These are phyloP conservation scores for Aspergillus alliaceus DNA, from an alignment of 2,329 filamentous ascomycete species.

Conservation along the genomic window DNA sequence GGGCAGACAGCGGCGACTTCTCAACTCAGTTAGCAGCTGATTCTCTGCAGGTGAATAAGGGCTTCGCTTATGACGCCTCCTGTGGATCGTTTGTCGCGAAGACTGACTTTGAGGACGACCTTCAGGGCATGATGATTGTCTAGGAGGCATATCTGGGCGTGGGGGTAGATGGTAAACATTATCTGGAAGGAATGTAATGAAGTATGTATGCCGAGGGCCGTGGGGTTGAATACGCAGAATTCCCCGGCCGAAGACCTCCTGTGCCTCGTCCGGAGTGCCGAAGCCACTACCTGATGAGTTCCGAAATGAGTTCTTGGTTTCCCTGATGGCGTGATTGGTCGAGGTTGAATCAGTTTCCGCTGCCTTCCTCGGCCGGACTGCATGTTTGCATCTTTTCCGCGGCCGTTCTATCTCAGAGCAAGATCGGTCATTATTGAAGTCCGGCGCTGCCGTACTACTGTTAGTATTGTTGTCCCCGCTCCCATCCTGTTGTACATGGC, in stretches of 20 bases:
- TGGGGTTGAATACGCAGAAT: neutral
- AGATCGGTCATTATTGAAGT: too few species aligned
- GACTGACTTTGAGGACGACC: neutral
- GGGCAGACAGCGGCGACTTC: neutral
- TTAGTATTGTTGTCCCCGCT: too few species aligned
- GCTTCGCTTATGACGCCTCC: neutral
- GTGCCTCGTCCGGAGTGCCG: neutral
- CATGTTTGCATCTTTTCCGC: too few species aligned
- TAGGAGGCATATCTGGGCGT: neutral
- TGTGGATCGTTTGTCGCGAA: neutral
- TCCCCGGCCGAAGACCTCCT: neutral
- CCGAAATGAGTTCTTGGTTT: too few species aligned
- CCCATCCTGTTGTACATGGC: too few species aligned
- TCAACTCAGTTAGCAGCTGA: neutral
- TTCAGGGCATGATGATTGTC: neutral
- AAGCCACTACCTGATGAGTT: too few species aligned
- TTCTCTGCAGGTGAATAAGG: neutral
- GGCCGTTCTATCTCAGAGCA: too few species aligned
- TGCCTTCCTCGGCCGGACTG: too few species aligned
- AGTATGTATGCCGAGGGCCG: neutral
- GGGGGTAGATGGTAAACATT: neutral
- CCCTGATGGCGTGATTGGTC: neutral
- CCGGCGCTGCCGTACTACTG: too few species aligned
- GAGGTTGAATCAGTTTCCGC: too few species aligned
- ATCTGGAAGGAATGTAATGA: constrained; percentile 1